Percentiles rank a stretch among this genome's conserved stretches.
Evolutionary conservation across 2,329 filamentous ascomycete species (phyloP).

Genomic region (Paracorniculantispora psalliotae): DNA sequence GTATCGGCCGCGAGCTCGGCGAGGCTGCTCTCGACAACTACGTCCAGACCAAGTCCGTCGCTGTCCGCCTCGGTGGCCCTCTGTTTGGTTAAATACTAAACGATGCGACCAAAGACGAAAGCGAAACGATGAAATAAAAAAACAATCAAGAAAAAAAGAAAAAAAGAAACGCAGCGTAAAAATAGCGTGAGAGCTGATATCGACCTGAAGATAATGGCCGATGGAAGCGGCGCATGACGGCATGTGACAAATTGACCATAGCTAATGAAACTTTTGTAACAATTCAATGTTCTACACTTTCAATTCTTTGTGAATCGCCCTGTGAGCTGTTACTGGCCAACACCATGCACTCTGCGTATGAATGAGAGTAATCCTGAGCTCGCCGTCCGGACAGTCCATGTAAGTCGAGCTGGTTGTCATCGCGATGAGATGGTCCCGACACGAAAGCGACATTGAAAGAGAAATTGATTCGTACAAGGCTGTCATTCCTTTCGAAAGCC

Average conservation of each 20-base stretch:
- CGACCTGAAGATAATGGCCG: background rate
- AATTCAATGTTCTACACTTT: background rate
- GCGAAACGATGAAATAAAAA: background rate
- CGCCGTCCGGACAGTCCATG: too few species aligned
- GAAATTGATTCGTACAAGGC: too few species aligned
- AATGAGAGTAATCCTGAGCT: too few species aligned
- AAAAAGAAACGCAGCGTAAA: background rate
- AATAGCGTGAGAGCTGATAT: background rate
- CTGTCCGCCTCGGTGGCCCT: slow-evolving; percentile 46
- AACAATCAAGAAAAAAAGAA: background rate
- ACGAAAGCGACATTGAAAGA: too few species aligned
- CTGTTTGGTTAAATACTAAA: slow-evolving; percentile 26
- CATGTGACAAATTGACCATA: background rate
- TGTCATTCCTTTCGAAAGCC: too few species aligned
- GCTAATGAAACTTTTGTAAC: background rate
- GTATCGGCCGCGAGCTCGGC: slow-evolving; percentile 72
- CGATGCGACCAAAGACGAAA: background rate
- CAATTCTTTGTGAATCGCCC: too few species aligned
- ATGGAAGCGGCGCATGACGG: background rate
- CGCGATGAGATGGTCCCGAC: too few species aligned
- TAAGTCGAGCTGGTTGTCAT: too few species aligned
- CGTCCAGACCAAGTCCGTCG: slow-evolving; percentile 63
- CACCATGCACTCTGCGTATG: too few species aligned
- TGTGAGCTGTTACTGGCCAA: too few species aligned
- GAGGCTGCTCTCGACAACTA: slow-evolving; percentile 64